Evolutionary conservation across 768 basidiomycete species (phyloP).

Genomic region (Suillus spraguei): DNA sequence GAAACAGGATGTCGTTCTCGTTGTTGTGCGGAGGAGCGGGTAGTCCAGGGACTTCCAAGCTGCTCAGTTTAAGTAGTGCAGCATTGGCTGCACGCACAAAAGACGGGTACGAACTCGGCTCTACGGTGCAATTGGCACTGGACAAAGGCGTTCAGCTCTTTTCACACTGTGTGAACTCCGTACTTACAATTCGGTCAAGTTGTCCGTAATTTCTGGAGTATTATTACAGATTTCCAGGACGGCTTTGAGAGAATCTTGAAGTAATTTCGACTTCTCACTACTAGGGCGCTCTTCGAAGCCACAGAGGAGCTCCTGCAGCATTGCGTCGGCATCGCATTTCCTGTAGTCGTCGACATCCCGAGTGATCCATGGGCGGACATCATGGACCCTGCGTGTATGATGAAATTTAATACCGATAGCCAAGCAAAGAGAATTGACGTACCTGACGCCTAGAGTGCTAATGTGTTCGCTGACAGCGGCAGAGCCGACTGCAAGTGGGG

Average conservation of each 20-base stretch:
- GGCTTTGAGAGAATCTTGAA: not conserved
- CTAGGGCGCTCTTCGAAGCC: not conserved
- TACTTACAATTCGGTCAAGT: not conserved
- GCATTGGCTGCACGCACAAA: not conserved
- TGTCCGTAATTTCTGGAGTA: not conserved
- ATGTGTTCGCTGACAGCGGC: not conserved
- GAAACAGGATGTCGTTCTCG: not conserved
- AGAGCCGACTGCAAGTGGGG: not conserved
- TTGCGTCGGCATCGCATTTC: not conserved
- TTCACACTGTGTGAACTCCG: not conserved
- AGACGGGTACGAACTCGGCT: not conserved
- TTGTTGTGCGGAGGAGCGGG: not conserved
- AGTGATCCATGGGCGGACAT: not conserved
- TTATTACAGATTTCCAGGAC: not conserved
- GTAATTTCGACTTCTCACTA: not conserved
- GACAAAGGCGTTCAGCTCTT: not conserved
- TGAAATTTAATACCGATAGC: not conserved
- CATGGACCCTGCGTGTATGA: not conserved
- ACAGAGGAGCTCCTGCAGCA: constrained; percentile 6
- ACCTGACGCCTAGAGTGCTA: not conserved
- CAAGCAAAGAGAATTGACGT: not conserved
- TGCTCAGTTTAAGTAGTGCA: not conserved
- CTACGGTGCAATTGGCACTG: not conserved
- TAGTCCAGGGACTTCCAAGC: not conserved
- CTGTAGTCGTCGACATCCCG: not conserved